Base-by-base conservation (phyloP, 129 eudicot genomes). In the Apium graveolens region DNA sequence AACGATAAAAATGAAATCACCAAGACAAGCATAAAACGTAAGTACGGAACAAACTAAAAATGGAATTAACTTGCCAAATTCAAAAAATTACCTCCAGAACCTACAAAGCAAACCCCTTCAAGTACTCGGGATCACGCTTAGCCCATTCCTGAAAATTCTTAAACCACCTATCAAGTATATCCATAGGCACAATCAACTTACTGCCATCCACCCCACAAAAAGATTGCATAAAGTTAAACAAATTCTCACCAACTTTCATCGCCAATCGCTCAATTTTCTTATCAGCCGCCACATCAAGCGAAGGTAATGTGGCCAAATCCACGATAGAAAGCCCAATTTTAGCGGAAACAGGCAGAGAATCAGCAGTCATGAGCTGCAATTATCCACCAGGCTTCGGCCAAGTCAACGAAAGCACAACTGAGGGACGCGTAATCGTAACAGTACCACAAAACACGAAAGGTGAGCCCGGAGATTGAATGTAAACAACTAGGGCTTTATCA, bases 171-270 rank as follows among this genome's bases (percentile, higher is more conserved):
- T 95, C 98, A 88, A 95, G 78, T 72, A 95, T 95, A 84, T 95
- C 98, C 93, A 87, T 95, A 0, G 97, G 98, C 86, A 95, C 98
- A 16, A 91, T 87, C 78, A 95, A 86, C 79, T 86, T 95, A 77
- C 86, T 87, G 70, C 97, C 98, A 82, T 95, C 97, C 48, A 95
- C 97, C 14, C 96, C 98, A 82, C 98, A 95, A 73, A 91, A 95
- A 39, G 98, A 95, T 89, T 95, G 98, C 98, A 95, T 95, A 73
- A 95, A 94, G 79, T 94, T 94, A 53, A 94, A 94, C 88, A 94
- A 79, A 75, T 94, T 94, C 87, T 91, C 97, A 29, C 98, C 97
- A 10, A 95, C 98, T 76, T 87, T 95, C 90, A 95, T 70, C 5
- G 98, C 98, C 84, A 90, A 46, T 65, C 95, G 86, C 84, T 95